A percentile compares a stretch with the other conserved stretches of the same genome.
Evolutionary conservation across 2,329 filamentous ascomycete genomes (phyloP).

Genomic region (Coniochaeta ligniaria): DNA sequence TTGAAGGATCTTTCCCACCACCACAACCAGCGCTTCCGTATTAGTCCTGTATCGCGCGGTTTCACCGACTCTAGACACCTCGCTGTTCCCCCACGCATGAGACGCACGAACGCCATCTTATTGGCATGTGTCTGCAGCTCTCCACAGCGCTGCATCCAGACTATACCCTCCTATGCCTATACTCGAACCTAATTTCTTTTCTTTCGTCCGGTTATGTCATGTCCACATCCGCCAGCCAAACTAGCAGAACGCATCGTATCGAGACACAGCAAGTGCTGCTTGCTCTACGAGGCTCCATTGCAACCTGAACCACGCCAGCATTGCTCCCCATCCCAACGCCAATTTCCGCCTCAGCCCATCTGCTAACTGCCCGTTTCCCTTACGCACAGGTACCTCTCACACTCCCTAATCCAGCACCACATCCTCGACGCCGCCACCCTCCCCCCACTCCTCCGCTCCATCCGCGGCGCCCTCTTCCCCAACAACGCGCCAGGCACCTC

Average conservation of each 20-base stretch:
- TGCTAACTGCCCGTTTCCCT: neutral
- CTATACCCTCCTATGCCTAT: neutral
- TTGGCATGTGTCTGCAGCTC: conserved; percentile 2
- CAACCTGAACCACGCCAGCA: neutral
- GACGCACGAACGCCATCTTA: neutral
- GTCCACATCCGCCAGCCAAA: neutral
- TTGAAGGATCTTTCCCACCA: neutral
- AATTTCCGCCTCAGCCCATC: neutral
- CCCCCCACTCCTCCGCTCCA: conserved; percentile 59
- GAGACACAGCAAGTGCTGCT: neutral
- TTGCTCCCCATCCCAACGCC: neutral
- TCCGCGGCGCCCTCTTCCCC: conserved; percentile 78
- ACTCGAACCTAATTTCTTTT: neutral
- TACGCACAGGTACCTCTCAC: conserved; percentile 46
- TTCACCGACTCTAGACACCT: conserved; percentile 1
- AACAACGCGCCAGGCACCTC: conserved; percentile 68
- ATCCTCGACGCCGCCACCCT: conserved; percentile 58
- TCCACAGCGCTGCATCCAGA: neutral
- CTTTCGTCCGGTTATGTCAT: neutral
- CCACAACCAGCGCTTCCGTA: neutral
- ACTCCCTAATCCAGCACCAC: conserved; percentile 42
- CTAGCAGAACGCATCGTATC: neutral
- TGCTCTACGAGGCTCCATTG: neutral
- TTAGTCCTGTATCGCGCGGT: neutral
- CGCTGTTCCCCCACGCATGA: neutral